Conservation (phyloP, 2,329 filamentous ascomycete species). For the Bipolaris victoriae region DNA sequence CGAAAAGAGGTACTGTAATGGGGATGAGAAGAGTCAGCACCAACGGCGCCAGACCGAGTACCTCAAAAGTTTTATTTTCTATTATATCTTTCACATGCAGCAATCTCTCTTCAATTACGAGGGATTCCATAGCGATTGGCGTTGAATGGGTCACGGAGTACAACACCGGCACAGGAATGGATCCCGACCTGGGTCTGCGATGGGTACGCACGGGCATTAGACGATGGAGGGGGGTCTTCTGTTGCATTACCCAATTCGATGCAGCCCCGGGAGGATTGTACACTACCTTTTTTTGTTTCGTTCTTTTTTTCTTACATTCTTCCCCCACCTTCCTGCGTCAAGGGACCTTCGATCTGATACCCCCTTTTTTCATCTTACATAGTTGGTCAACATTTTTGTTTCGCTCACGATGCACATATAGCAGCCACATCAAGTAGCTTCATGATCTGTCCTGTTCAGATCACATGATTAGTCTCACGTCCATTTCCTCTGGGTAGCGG, state of each 20-base stretch:
- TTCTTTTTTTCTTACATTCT: conserved; percentile 11
- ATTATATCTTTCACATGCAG: background rate
- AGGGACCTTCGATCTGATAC: conserved; percentile 42
- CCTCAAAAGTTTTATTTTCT: conserved; percentile 13
- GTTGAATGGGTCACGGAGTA: conserved; percentile 18
- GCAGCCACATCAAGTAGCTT: conserved; percentile 2
- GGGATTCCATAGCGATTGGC: conserved; percentile 23
- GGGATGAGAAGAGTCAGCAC: conserved; percentile 29
- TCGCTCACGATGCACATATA: conserved; percentile 9
- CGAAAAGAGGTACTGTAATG: conserved; percentile 31
- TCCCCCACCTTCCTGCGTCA: conserved; percentile 14
- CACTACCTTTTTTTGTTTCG: conserved; percentile 10
- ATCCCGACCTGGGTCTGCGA: conserved; percentile 5
- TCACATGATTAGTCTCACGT: background rate
- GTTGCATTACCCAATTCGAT: conserved; percentile 8
- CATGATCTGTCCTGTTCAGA: background rate
- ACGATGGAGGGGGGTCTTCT: conserved; percentile 1
- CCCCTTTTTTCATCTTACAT: conserved; percentile 25
- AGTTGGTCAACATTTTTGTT: conserved; percentile 17
- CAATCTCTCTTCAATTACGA: conserved; percentile 10
- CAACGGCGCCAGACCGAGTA: conserved; percentile 15
- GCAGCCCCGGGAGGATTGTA: conserved; percentile 15
- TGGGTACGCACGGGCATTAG: conserved; percentile 4
- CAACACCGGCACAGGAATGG: conserved; percentile 19
- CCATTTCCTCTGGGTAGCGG: background rate